Base-by-base conservation (phyloP, 768 basidiomycete species). In the Tulasnella sp. region DNA sequence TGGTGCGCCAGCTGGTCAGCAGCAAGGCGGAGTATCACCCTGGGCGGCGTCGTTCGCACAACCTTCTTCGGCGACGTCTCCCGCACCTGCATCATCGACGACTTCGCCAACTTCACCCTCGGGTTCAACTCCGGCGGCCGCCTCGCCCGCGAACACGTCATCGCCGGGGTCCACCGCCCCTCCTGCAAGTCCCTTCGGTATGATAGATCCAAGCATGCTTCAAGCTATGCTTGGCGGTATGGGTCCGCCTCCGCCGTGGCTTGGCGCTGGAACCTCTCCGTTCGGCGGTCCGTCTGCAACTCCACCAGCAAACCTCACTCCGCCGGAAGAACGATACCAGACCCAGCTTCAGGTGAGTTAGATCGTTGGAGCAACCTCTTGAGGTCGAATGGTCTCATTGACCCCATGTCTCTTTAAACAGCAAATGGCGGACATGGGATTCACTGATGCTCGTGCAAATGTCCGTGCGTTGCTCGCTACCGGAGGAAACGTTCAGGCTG, bases 351-450 rank as follows among this genome's bases (percentile, higher is more conserved):
- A 93, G 90, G 94, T 93, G 40, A 14, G 89, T 86, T 46, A 3
- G 24, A 78, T 37, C 44, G 40, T 28, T 60, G 72, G 44, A 60
- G 40, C 18, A 69, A 11, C 37, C 18, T 28, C 37, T 37, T 6
- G n/a, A 20, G 8, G 37, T 76, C 40, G 14, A 31, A 54, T 48
- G 16, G 0, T 16, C 76, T 54, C 42, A 28, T 41, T 75, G 6
- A 44, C 14, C 1, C 64, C 8, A 42, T 69, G 37, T 41, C 18
- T 77, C 50, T 54, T 9, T 83, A 76, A 34, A 48, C 64, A 96
- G 94, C 96, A 97, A 92, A 86, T 99, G 84, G 93, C 95, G 85
- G 94, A 94, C 81, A 98, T 99, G 97, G 97, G 96, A 1, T 95
- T 99, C 86, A 91, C 89, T 76, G 96, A 97, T 80, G 96, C 96